A percentile compares a stretch with the other conserved stretches of the same genome.
Evolutionary conservation across 768 basidiomycete species (phyloP).

Genomic region (Hygrocybe coccinea): DNA sequence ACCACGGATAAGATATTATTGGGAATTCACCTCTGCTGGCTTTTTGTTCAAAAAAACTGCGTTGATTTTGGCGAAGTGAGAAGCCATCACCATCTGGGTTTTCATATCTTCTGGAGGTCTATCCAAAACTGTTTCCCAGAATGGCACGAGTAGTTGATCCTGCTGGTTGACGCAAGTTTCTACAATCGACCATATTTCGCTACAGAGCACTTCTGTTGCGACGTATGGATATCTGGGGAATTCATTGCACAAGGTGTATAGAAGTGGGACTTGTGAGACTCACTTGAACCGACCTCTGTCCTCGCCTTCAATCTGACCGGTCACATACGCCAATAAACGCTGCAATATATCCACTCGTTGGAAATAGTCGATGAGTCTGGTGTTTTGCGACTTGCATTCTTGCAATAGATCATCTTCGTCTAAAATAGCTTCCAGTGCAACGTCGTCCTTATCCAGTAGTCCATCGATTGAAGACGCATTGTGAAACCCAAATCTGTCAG

Average conservation of each 20-base stretch:
- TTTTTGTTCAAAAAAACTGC: slow-evolving; percentile 83
- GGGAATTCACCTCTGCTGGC: slow-evolving; percentile 71
- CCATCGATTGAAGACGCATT: slow-evolving; percentile 86
- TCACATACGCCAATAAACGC: slow-evolving; percentile 77
- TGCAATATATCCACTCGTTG: slow-evolving; percentile 76
- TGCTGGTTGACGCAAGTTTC: slow-evolving; percentile 77
- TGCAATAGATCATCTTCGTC: slow-evolving; percentile 92
- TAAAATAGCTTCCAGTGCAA: slow-evolving; percentile 83
- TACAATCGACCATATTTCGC: slow-evolving; percentile 92
- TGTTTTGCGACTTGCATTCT: slow-evolving; percentile 94
- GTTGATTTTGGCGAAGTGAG: slow-evolving; percentile 94
- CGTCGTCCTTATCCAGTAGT: slow-evolving; percentile 85
- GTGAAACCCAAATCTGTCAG: slow-evolving; percentile 79
- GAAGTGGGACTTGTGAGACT: slow-evolving; percentile 28
- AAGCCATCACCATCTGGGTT: slow-evolving; percentile 79
- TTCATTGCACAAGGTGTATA: slow-evolving; percentile 6
- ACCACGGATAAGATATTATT: slow-evolving; percentile 22
- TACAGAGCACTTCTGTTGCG: slow-evolving; percentile 91
- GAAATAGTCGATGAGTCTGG: slow-evolving; percentile 82
- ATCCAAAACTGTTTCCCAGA: slow-evolving; percentile 88
- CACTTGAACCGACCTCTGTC: slow-evolving; percentile 80
- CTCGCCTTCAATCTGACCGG: slow-evolving; percentile 78
- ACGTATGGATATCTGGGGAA: slow-evolving; percentile 78
- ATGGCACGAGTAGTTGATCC: slow-evolving; percentile 70
- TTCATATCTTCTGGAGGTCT: slow-evolving; percentile 81